Evolutionary conservation across 768 basidiomycete genomes (phyloP), one percentile per base, ranked within the genome.

Genomic region (Tulasnella sp.): DNA sequence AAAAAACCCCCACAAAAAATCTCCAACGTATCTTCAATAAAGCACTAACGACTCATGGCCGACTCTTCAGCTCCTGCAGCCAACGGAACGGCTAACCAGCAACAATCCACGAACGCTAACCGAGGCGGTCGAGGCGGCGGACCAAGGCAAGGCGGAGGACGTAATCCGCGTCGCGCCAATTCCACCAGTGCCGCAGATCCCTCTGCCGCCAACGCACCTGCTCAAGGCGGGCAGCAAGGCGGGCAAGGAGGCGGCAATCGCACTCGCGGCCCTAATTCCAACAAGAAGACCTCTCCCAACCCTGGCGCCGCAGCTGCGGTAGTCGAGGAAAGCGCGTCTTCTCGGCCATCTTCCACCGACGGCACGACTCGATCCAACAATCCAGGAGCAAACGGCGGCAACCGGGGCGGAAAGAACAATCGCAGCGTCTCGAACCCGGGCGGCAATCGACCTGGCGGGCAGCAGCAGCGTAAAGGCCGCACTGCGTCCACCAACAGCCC

Each of bases 321-420:
- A 40, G 54, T 81, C 31, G 81, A 81, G 22, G 75, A 72, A 42
- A 81, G 82, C 40, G 64, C 44, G n/a, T 77, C 82, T 46, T 82
- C 81, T 44, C 73, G 81, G 31, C 81, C 81, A 37, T 82, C 81
- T 58, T 82, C 81, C 14, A 80, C 82, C 64, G 82, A 82, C 58
- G 81, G 82, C 22, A 73, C 54, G 16, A 6, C 31, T 37, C 64
- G 64, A 69, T 28, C 64, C 34, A 69, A 69, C 28, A 69, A 69
- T 20, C n/a, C 31, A 37, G 64, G 64, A 28, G 64, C 24, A 37
- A 74, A 24, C 34, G 40, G 60, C 34, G 46, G 41, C 22, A 76
- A 72, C 42, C 76, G 72, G 16, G 80, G 75, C 31, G 76, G 81
- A 72, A 54, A 73, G 41, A 72, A 34, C 42, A 79, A 77, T 44